Conservation (phyloP, 2,329 filamentous ascomycete genomes). For the Diaporthe caulivora region DNA sequence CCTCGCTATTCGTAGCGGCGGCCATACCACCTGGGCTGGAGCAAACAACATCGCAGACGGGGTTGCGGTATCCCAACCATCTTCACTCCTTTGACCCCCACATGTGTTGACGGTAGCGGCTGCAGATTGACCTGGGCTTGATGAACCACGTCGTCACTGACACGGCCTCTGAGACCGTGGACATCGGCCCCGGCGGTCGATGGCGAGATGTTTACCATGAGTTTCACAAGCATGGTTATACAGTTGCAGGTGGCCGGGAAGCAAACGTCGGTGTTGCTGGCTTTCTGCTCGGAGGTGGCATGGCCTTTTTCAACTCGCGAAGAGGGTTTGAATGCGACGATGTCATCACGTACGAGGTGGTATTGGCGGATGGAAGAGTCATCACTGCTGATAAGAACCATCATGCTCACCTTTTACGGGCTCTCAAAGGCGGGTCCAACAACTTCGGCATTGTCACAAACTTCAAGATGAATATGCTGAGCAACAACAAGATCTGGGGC, state of each 20-base stretch:
- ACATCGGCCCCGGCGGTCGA: conserved; percentile 9
- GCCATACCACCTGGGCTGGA: conserved; percentile 10
- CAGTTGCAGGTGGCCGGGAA: conserved; percentile 18
- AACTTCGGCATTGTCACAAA: conserved; percentile 56
- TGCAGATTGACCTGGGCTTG: conserved; percentile 7
- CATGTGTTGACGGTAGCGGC: background rate
- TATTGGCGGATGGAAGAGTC: conserved; percentile 12
- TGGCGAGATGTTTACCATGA: conserved; percentile 20
- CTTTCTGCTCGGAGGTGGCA: conserved; percentile 15
- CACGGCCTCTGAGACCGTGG: background rate
- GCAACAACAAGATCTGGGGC: conserved; percentile 17
- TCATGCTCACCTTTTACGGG: conserved; percentile 39
- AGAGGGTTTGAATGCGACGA: conserved; percentile 19
- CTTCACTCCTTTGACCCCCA: background rate
- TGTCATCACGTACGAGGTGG: conserved; percentile 23
- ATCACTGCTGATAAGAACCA: background rate
- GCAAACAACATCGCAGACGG: conserved; percentile 9
- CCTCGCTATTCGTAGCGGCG: conserved; percentile 17
- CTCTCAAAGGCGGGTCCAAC: conserved; percentile 57
- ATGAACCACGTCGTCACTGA: background rate
- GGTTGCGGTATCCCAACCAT: background rate
- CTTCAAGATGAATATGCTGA: conserved; percentile 39
- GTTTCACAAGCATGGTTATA: conserved; percentile 11
- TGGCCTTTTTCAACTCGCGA: conserved; percentile 18
- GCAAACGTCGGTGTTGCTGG: conserved; percentile 27